Base-by-base conservation (phyloP, 1,139 yeast genomes). In the Suzukiozyma palmioleophila region DNA sequence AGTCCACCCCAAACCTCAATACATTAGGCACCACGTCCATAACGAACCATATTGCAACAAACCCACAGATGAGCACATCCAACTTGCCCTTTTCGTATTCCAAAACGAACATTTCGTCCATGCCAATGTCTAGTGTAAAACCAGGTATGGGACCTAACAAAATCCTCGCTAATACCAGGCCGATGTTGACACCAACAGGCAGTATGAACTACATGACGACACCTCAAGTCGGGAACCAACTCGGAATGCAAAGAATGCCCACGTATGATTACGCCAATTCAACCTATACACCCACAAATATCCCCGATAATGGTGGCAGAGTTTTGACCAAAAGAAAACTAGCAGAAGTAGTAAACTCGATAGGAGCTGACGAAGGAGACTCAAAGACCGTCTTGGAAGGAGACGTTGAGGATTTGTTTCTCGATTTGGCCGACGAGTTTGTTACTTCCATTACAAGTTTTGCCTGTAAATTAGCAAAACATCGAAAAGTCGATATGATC, bases 371-470 rank as follows among this genome's bases (percentile, higher is more conserved):
- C 57, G 89, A 85, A 59, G 90, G 92, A 24, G 94, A 87, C 52
- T 89, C 95, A 3, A 92, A 87, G 52, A 85, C 95, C 8, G 77
- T 77, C n/a, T 84, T 92, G 41, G 97, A 90, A 57, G 97, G 97
- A 25, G 97, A 92, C 60, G 97, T 90, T 12, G 97, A 92, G 59
- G 97, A 90, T 50, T 65, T 90, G 32, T 66, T 92, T 37, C 70
- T 94, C 37, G 98, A 94, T 59, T 69, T 92, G 43, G 97, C 98
- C 0, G 99, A 94, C 58, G 98, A 94, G 56, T 92, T 92, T 59
- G 94, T 92, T 11, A 78, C 86, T 12, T 82, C 86, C 37, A 96
- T 94, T 2, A 88, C 97, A 0, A 75, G 88, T 3, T 92, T 92
- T 67, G 96, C 97, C 0, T 92, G 98, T 59, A 78, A 94, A 41